Evolutionary conservation across 2,329 filamentous ascomycete genomes (phyloP), one percentile per base, ranked within the genome.

Genomic region (Sporothrix phasma): DNA sequence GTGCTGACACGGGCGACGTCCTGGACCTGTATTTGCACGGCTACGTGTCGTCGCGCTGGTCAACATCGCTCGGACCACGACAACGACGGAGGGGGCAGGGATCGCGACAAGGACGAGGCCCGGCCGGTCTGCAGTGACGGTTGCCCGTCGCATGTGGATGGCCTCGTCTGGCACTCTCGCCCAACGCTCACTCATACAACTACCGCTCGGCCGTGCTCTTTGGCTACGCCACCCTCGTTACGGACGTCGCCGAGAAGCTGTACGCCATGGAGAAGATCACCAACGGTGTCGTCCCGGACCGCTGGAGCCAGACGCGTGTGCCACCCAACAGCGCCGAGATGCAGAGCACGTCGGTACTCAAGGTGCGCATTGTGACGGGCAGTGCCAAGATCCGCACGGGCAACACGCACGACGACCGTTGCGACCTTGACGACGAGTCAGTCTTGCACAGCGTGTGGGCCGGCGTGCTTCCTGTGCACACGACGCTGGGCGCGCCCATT

Each of bases 151-250:
- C 85, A 88, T 72, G 76, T 95, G 45, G 90, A 96, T 76, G 91
- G 90, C 45, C 78, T 94, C 61, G 86, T 96, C 8, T 96, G 37
- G 83, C 88, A 22, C 81, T 95, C 15, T 91, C 90, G 0, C 88
- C 90, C 13, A 89, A 90, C 77, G 84, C 83, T 65, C 90, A 95
- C 78, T 89, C 84, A 76, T 92, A 90, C 79, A 93, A 95, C 78
- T 96, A 94, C 77, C 89, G 90, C 67, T 90, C 87, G 45, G 89
- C 88, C 11, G 78, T 91, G 8, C 79, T 94, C 13, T 91, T 93
- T 71, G 92, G 91, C 1, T 83, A 86, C 72, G 91, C 88, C 0
- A 79, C 75, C 8, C 74, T 88, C 1, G 88, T 96, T 6, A 82
- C 84, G 1, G 84, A 88, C 66, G 73, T 76, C 0, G 82, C 80